Conservation (phyloP, 2,329 filamentous ascomycete genomes). For the Byssothecium circinans region DNA sequence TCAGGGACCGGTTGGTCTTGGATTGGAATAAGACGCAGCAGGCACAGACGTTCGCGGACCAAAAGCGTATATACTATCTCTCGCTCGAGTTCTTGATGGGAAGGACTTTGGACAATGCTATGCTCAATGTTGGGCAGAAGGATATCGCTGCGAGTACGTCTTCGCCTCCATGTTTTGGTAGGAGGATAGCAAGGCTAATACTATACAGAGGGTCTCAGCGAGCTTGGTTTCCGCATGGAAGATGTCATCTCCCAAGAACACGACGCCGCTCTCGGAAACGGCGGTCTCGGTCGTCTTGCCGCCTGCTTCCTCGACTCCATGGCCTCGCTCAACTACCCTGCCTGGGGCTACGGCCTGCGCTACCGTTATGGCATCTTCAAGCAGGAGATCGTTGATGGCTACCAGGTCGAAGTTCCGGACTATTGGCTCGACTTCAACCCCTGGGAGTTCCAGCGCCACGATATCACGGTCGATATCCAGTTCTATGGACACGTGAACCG, state of each 20-base stretch:
- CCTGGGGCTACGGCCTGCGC: conserved; percentile 94
- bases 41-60: conserved; percentile 84
- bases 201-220: conserved; percentile 72
- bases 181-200: conserved; percentile 15
- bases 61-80: conserved; percentile 95
- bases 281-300: conserved; percentile 89
- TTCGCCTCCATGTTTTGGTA: neutral
- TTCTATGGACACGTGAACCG: conserved; percentile 89
- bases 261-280: conserved; percentile 94
- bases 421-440: conserved; percentile 99
- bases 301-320: conserved; percentile 97
- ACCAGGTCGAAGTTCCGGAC: conserved; percentile 96
- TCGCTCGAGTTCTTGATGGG: conserved; percentile 99
- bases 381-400: conserved; percentile 97
- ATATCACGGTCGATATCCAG: conserved; percentile 94
- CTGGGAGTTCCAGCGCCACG: conserved; percentile 96
- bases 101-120: conserved; percentile 93
- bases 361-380: conserved; percentile 98
- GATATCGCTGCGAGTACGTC: conserved; percentile 73
- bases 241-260: conserved; percentile 94
- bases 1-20: conserved; percentile 88
- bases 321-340: conserved; percentile 90
- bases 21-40: conserved; percentile 99
- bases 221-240: conserved; percentile 95
- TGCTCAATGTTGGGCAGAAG: conserved; percentile 93